Evolutionary conservation across 1,284 basidiomycete genomes (phyloP), one percentile per base, ranked within the genome.

Genomic region (Erythrobasidium hasegawianum): DNA sequence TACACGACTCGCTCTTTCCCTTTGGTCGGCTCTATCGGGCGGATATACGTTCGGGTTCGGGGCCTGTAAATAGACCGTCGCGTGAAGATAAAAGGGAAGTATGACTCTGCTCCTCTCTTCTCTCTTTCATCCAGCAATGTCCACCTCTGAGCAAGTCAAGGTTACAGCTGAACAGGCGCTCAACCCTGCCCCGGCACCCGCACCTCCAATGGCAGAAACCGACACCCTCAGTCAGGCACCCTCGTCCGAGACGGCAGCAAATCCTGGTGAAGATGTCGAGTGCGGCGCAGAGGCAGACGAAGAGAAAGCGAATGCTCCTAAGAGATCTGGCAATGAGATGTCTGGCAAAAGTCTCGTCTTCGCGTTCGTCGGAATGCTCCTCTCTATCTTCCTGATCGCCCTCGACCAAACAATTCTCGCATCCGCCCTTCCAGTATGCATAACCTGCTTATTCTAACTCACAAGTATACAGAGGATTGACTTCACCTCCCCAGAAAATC

Each of bases 341-440:
- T 18, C 50, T 26, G 64, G 64, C 45, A 66, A 57, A 40, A 69
- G 68, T 26, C 67, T 73, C 11, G 70, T 45, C 0, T 39, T 70
- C 11, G 71, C 70, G 11, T 73, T 73, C 43, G n/a, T 38, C 10
- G 71, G 69, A 9, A 71, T 72, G 70, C 62, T 73, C 8, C 39
- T 57, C 20, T 57, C 61, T 8, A 29, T 64, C 26, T 64, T 64
- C 55, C 53, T 57, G 41, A 64, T 64, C 33, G 61, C 61, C 10
- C 54, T 75, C 27, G 78, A 79, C 70, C 78, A 80, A 72, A 78
- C 79, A 13, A 80, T 80, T 69, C 75, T 80, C 71, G 77, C 79
- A 0, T 78, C 78, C 2, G 77, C 77, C 18, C 77, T 77, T 18
- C 77, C 76, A 1, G 64, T 54, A 18, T 8, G 43, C n/a, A 5